Evolutionary conservation across 352 stramenopile genomes (phyloP).

Genomic region (Phytophthora ramorum): DNA sequence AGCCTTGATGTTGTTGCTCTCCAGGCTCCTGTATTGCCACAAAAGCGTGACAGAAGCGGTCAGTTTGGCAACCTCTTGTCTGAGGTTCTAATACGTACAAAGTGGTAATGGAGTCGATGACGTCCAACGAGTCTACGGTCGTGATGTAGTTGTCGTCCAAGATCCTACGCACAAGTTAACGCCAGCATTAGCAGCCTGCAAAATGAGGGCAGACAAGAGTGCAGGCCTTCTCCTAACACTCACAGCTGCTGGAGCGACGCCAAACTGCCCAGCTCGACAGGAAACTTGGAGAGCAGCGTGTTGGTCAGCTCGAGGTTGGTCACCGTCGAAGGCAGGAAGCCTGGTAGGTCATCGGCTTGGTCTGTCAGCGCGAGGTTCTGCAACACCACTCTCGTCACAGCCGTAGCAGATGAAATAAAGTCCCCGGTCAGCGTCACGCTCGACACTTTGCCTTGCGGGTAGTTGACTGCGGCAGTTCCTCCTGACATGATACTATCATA

Average conservation of each 20-base stretch:
- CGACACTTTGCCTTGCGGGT: slow-evolving; percentile 41
- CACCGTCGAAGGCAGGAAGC: slow-evolving; percentile 30
- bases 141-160: slow-evolving; percentile 45
- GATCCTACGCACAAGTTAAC: slow-evolving; percentile 16
- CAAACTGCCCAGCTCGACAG: slow-evolving; percentile 16
- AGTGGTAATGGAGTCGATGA: slow-evolving; percentile 30
- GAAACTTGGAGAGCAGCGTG: slow-evolving; percentile 23
- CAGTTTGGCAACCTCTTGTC: background rate
- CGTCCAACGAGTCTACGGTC: slow-evolving; percentile 22
- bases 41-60: background rate
- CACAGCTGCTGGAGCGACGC: slow-evolving; percentile 16
- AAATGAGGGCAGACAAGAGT: background rate
- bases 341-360: slow-evolving; percentile 25
- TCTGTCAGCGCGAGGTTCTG: slow-evolving; percentile 35
- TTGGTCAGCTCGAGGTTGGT: slow-evolving; percentile 37
- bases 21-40: slow-evolving; percentile 38
- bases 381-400: slow-evolving; percentile 38
- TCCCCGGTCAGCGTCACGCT: slow-evolving; percentile 25
- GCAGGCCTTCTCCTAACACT: background rate
- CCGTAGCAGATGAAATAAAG: slow-evolving; percentile 26
- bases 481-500: slow-evolving; percentile 32
- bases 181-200: background rate
- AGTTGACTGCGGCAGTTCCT: slow-evolving; percentile 24
- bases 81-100: background rate
- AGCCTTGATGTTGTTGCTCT: slow-evolving; percentile 56